Percentiles rank a stretch among this genome's conserved stretches.
These are phyloP conservation scores for Kalmusia sp. DNA, from an alignment of 2,329 filamentous ascomycete species.

Conservation along the genomic window DNA sequence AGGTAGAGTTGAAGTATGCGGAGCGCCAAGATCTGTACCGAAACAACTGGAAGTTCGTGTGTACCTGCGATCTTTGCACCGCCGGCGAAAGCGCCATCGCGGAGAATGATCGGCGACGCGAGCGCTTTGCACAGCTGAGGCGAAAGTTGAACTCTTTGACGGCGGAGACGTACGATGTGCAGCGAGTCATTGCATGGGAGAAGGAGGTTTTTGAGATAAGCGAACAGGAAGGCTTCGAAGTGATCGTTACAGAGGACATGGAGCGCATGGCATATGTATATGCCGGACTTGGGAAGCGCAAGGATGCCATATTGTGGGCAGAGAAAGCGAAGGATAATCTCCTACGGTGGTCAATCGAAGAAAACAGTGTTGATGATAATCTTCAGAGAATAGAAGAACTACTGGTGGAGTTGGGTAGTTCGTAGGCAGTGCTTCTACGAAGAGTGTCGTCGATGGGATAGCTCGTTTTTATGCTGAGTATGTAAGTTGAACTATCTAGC, in stretches of 20 bases:
- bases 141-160: slow-evolving; percentile 23
- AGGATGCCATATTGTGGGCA: slow-evolving; percentile 26
- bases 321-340: slow-evolving; percentile 26
- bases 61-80: slow-evolving; percentile 29
- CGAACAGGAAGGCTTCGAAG: slow-evolving; percentile 26
- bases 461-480: neutral
- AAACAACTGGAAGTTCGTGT: slow-evolving; percentile 30
- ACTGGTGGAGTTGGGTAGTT: slow-evolving; percentile 23
- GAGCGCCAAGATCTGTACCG: slow-evolving; percentile 26
- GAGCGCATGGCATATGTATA: slow-evolving; percentile 37
- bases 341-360: slow-evolving; percentile 26
- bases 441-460: neutral
- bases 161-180: slow-evolving; percentile 26
- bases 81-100: slow-evolving; percentile 18
- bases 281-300: slow-evolving; percentile 20
- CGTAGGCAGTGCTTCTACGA: no score
- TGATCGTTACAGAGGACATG: slow-evolving; percentile 27
- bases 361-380: slow-evolving; percentile 21
- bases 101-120: slow-evolving; percentile 27
- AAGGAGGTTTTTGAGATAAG: slow-evolving; percentile 30
- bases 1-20: slow-evolving; percentile 23
- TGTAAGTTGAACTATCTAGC: no score
- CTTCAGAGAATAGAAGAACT: slow-evolving; percentile 24
- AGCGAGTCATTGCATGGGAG: slow-evolving; percentile 31
- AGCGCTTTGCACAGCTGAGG: slow-evolving; percentile 23